Percentiles rank a stretch among this genome's conserved stretches.
These are phyloP conservation scores for Arthroderma sp. DNA, from an alignment of 2,329 filamentous ascomycete species.

Conservation along the genomic window DNA sequence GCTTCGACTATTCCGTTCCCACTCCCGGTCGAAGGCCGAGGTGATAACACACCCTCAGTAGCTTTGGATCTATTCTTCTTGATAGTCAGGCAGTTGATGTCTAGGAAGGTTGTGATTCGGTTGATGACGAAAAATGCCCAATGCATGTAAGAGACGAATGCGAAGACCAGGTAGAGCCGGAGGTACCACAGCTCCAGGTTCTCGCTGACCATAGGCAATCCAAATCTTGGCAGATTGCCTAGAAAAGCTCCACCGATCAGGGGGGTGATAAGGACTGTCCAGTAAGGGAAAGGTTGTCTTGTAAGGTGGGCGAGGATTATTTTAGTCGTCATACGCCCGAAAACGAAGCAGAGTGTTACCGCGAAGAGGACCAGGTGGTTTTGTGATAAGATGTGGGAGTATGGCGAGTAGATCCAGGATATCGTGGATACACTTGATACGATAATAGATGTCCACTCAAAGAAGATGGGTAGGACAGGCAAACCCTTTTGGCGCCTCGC, in stretches of 20 bases:
- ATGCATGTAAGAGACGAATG: slow-evolving; percentile 72
- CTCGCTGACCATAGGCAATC: slow-evolving; percentile 53
- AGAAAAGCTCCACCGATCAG: slow-evolving; percentile 74
- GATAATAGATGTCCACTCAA: slow-evolving; percentile 86
- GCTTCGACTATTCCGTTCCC: neutral
- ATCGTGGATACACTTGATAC: slow-evolving; percentile 63
- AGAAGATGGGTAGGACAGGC: slow-evolving; percentile 67
- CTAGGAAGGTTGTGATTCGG: slow-evolving; percentile 80
- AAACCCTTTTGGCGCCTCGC: slow-evolving; percentile 60
- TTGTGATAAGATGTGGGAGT: slow-evolving; percentile 65
- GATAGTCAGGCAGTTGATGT: slow-evolving; percentile 91
- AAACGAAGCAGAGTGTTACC: slow-evolving; percentile 89
- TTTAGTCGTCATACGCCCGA: slow-evolving; percentile 96
- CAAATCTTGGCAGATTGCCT: slow-evolving; percentile 67
- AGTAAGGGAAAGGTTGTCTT: slow-evolving; percentile 87
- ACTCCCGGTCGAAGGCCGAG: neutral
- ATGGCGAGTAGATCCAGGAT: slow-evolving; percentile 79
- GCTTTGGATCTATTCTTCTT: slow-evolving; percentile 24
- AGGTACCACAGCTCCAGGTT: slow-evolving; percentile 66
- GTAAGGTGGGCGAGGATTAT: slow-evolving; percentile 95
- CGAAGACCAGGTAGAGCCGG: slow-evolving; percentile 69
- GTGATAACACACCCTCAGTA: slow-evolving; percentile 13
- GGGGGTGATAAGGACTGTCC: slow-evolving; percentile 81
- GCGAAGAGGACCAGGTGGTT: slow-evolving; percentile 90
- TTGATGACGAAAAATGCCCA: slow-evolving; percentile 89